phyloP scores from a whole-genome alignment of 495 filamentous ascomycete species.

The Aeminium ludgeri region DNA sequence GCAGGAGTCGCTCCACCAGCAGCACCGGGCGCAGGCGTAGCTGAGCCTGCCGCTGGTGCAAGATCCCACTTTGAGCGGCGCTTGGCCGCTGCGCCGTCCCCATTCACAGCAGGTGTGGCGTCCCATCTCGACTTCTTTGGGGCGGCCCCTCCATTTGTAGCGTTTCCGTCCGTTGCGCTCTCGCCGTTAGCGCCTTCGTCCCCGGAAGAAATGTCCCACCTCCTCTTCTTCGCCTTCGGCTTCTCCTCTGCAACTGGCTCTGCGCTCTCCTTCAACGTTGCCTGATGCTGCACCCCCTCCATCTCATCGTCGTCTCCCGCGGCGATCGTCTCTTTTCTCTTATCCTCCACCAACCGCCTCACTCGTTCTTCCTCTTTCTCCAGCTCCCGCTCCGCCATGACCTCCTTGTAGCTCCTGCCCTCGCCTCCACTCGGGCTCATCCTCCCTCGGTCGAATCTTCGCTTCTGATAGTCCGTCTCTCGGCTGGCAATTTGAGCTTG shows the following conservation, averaged over 20 bases:
- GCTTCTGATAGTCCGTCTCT: conserved; percentile 96
- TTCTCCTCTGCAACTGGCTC: conserved; percentile 50
- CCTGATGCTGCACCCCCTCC: conserved; percentile 39
- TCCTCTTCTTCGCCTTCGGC: conserved; percentile 49
- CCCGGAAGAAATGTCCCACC: conserved; percentile 65
- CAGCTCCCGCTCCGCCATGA: conserved; percentile 81
- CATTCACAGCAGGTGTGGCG: conserved; percentile 38
- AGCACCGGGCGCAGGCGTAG: conserved; percentile 71
- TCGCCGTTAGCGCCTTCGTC: conserved; percentile 27
- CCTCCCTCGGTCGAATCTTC: conserved; percentile 55
- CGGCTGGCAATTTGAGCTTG: conserved; percentile 76
- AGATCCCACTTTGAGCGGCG: conserved; percentile 79
- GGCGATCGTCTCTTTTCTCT: conserved; percentile 53
- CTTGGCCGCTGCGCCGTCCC: conserved; percentile 6
- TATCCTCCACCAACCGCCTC: conserved; percentile 60
- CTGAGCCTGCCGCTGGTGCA: conserved; percentile 46
- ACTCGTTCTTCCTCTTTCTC: conserved; percentile 92
- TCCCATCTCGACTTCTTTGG: conserved; percentile 75
- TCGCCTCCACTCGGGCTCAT: conserved; percentile 62
- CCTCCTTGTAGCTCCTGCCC: conserved; percentile 69
- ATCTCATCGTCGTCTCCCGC: conserved; percentile 33
- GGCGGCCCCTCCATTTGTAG: conserved; percentile 31
- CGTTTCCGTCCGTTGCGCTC: conserved; percentile 28
- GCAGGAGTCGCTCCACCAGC: conserved; percentile 78
- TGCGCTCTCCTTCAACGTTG: conserved; percentile 49